Conservation (phyloP, 495 filamentous ascomycete genomes). For the Rhizodiscina lignyota region DNA sequence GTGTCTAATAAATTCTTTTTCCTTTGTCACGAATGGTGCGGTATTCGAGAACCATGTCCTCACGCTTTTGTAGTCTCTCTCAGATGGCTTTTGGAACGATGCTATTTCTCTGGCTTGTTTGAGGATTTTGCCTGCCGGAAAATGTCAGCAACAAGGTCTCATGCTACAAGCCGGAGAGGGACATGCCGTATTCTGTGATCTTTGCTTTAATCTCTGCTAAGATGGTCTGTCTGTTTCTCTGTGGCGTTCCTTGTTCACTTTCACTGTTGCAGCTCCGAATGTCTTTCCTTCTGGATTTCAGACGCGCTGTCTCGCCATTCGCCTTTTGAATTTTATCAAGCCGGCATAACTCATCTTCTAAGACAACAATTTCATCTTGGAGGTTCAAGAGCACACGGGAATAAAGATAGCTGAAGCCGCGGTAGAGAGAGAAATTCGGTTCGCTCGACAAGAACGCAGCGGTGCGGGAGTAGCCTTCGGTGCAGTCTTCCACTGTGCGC, state of each 20-base stretch:
- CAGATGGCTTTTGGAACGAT: constrained; percentile 18
- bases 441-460: constrained; percentile 22
- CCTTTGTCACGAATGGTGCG: constrained; percentile 14
- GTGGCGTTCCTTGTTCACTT: constrained; percentile 7
- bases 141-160: too few species aligned
- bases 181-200: constrained; percentile 23
- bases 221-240: constrained; percentile 15
- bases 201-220: constrained; percentile 16
- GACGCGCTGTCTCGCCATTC: neutral
- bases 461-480: constrained; percentile 21
- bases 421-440: constrained; percentile 21
- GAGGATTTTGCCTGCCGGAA: constrained; percentile 20
- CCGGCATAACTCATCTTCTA: constrained; percentile 19
- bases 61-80: constrained; percentile 22
- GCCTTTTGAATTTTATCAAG: constrained; percentile 11
- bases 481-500: constrained; percentile 18
- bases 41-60: constrained; percentile 19
- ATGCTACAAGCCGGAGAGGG: too few species aligned
- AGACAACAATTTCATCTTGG: constrained; percentile 20
- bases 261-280: neutral
- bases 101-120: constrained; percentile 20
- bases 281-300: neutral
- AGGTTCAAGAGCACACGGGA: constrained; percentile 19
- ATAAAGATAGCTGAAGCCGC: constrained; percentile 23
- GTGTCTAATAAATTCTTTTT: constrained; percentile 18